phyloP scores from a whole-genome alignment of 202 grass and related monocot species.

The Panicum virgatum region DNA sequence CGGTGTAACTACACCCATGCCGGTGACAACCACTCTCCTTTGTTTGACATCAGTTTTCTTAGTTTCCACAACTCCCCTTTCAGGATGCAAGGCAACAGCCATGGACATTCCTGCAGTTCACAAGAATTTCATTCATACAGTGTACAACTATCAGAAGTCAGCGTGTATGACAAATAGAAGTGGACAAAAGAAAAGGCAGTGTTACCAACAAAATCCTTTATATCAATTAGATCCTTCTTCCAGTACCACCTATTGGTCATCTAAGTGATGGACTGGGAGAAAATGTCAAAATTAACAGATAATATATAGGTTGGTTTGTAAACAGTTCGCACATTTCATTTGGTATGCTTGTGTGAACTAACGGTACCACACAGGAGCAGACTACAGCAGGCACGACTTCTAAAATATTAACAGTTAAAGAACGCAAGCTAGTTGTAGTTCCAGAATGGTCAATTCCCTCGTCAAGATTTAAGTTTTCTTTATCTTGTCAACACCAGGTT shows the following conservation, averaged over 20 bases:
- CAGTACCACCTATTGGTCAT: constrained; percentile 2
- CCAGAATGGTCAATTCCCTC: not conserved
- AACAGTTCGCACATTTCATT: constrained; percentile 24
- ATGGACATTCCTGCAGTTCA: constrained; percentile 69
- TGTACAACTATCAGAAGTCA: not conserved
- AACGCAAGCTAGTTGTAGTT: constrained; percentile 1
- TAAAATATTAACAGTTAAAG: not conserved
- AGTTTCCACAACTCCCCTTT: constrained; percentile 56
- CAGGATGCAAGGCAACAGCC: constrained; percentile 80
- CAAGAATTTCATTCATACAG: constrained; percentile 25
- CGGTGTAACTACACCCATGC: constrained; percentile 93
- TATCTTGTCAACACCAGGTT: constrained; percentile 13
- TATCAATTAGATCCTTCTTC: constrained; percentile 20
- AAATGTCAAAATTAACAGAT: constrained; percentile 9
- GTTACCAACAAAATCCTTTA: not conserved
- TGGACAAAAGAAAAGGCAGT: constrained; percentile 18
- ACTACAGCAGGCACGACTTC: not conserved
- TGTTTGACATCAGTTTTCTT: constrained; percentile 60
- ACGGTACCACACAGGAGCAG: not conserved
- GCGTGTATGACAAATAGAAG: constrained; percentile 22
- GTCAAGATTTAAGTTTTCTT: constrained; percentile 12
- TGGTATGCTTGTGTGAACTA: not conserved
- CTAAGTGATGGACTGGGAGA: not conserved
- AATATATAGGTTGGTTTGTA: constrained; percentile 18
- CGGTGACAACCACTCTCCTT: constrained; percentile 91